A percentile compares a stretch with the other conserved stretches of the same genome.
phyloP scores from a whole-genome alignment of 2,329 filamentous ascomycete genomes.

The Xylariaceae sp. region DNA sequence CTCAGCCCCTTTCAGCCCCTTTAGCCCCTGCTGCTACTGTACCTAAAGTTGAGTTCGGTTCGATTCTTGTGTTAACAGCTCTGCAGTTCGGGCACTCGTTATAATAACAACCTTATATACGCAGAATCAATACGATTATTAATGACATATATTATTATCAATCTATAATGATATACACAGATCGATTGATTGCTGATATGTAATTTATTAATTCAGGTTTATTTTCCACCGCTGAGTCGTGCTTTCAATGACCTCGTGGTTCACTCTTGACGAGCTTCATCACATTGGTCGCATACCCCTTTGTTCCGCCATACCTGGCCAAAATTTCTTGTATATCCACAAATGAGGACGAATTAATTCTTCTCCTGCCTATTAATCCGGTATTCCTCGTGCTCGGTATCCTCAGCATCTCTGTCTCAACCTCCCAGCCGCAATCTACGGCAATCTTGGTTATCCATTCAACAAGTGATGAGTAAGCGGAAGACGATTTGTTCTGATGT shows the following conservation, averaged over 20 bases:
- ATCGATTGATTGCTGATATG: not conserved
- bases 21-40: no score
- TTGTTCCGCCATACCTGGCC: slow-evolving; percentile 56
- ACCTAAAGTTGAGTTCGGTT: no score
- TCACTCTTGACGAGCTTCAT: slow-evolving; percentile 59
- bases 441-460: slow-evolving; percentile 75
- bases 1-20: not conserved
- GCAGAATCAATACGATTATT: not conserved
- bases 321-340: slow-evolving; percentile 50
- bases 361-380: slow-evolving; percentile 71
- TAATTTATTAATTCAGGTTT: not conserved
- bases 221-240: not conserved
- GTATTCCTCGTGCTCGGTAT: slow-evolving; percentile 93
- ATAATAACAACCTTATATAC: no score
- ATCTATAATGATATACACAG: not conserved
- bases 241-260: slow-evolving; percentile 44
- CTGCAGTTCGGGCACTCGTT: no score
- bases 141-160: not conserved
- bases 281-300: slow-evolving; percentile 62
- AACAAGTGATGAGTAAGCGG: slow-evolving; percentile 82
- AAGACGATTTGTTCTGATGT: slow-evolving; percentile 55
- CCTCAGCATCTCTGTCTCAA: slow-evolving; percentile 82
- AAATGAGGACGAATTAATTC: slow-evolving; percentile 32
- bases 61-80: no score
- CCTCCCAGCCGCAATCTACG: slow-evolving; percentile 70